These are phyloP conservation scores for Akanthomyces muscarius DNA, from an alignment of 2,329 filamentous ascomycete species.

Conservation along the genomic window DNA sequence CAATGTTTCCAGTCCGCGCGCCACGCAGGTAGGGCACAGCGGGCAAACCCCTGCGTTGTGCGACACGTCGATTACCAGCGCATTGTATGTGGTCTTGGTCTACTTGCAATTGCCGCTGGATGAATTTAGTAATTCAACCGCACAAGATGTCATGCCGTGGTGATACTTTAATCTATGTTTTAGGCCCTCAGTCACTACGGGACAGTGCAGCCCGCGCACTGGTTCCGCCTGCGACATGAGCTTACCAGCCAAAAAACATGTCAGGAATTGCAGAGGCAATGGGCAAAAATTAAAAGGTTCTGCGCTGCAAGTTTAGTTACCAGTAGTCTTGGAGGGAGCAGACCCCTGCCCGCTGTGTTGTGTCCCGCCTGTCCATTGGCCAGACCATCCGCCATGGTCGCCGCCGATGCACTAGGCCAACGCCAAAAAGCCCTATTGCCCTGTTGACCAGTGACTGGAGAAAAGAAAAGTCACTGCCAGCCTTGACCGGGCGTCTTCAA, in stretches of 20 bases:
- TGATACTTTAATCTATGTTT: too few relatives aligned
- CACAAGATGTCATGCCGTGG: too few relatives aligned
- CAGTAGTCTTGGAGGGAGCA: neutral
- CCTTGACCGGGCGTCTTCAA: neutral
- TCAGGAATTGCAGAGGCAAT: neutral
- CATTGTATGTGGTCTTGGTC: too few relatives aligned
- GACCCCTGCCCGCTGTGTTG: conserved; percentile 6
- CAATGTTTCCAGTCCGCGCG: neutral
- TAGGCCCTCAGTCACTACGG: too few relatives aligned
- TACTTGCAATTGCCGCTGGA: too few relatives aligned
- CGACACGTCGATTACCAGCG: neutral
- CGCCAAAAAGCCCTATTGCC: neutral
- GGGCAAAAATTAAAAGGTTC: neutral
- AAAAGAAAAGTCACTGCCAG: neutral
- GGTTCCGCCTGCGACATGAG: too few relatives aligned
- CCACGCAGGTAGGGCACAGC: neutral
- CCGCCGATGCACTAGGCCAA: neutral
- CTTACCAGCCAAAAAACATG: neutral
- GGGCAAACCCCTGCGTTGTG: neutral
- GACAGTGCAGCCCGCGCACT: too few relatives aligned
- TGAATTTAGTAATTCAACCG: too few relatives aligned
- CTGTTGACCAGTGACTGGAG: neutral
- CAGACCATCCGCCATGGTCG: neutral
- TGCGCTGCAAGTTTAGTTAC: neutral
- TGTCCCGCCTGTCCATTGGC: conserved; percentile 1